phyloP scores from a whole-genome alignment of 345 rosid species.

The Aquilaria sinensis region DNA sequence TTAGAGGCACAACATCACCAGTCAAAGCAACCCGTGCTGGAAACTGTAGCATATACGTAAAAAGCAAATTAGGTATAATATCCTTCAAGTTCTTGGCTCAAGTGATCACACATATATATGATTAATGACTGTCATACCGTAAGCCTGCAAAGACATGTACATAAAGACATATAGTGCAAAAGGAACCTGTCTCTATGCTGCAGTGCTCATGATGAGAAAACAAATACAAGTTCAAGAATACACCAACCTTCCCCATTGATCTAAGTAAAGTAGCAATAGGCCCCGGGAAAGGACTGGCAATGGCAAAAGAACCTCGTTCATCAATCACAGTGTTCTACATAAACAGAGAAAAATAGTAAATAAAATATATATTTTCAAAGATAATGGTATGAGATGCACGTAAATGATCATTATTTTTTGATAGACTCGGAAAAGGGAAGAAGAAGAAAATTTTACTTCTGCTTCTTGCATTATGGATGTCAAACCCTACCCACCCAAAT shows the following conservation, averaged over 20 bases:
- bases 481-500: no score
- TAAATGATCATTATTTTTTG: no score
- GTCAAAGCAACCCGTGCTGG: constrained; percentile 71
- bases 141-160: no score
- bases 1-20: constrained; percentile 68
- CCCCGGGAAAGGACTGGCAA: constrained; percentile 65
- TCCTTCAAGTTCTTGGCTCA: background rate
- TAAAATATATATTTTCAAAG: background rate
- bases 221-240: constrained; percentile 8
- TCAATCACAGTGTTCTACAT: constrained; percentile 72
- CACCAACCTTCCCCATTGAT: constrained; percentile 56
- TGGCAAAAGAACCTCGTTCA: constrained; percentile 73
- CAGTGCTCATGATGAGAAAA: constrained; percentile 9
- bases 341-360: constrained; percentile 4
- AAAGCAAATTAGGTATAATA: constrained; percentile 10
- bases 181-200: background rate
- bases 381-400: background rate
- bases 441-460: background rate
- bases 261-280: constrained; percentile 51
- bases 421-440: background rate
- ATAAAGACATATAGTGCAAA: no score
- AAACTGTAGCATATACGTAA: constrained; percentile 38
- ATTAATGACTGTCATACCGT: no score
- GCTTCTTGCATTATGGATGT: no score
- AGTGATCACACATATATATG: background rate